Conservation (phyloP, 352 stramenopile genomes). For the Plasmopara viticola region DNA sequence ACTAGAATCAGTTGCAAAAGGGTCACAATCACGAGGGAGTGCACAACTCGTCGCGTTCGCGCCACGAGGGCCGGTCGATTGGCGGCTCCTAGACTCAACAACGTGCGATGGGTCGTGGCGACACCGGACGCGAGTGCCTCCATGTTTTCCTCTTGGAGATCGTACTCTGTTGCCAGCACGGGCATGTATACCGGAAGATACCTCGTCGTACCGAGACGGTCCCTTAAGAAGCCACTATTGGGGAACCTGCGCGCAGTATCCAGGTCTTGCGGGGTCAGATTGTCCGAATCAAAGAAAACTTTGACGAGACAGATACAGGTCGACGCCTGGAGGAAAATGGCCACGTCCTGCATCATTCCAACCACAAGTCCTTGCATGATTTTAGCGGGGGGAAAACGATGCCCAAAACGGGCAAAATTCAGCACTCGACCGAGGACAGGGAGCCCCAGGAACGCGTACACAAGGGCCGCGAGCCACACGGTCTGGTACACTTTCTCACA, state of each 20-base stretch:
- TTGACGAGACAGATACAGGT: conserved; percentile 68
- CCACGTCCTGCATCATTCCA: conserved; percentile 50
- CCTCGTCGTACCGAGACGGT: conserved; percentile 23
- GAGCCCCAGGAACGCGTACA: conserved; percentile 62
- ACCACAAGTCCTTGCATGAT: conserved; percentile 44
- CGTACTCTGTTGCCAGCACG: conserved; percentile 49
- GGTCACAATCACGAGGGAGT: conserved; percentile 29
- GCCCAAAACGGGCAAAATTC: conserved; percentile 52
- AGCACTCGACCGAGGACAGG: conserved; percentile 55
- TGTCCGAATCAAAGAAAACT: conserved; percentile 39
- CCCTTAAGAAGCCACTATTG: conserved; percentile 29
- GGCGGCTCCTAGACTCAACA: conserved; percentile 29
- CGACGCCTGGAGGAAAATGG: conserved; percentile 53
- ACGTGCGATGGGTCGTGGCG: conserved; percentile 41
- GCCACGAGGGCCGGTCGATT: conserved; percentile 19
- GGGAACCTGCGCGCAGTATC: conserved; percentile 21
- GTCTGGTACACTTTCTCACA: conserved; percentile 48
- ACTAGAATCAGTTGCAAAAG: conserved; percentile 48
- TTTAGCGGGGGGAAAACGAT: conserved; percentile 39
- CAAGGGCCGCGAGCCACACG: conserved; percentile 55
- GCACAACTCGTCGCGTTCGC: conserved; percentile 13
- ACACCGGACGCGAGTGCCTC: conserved; percentile 20
- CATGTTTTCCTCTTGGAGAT: conserved; percentile 29
- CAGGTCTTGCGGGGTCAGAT: conserved; percentile 12
- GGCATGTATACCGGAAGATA: conserved; percentile 58